These are phyloP conservation scores for Stephania japonica DNA, from an alignment of 164 flowering plant species.

Conservation along the genomic window DNA sequence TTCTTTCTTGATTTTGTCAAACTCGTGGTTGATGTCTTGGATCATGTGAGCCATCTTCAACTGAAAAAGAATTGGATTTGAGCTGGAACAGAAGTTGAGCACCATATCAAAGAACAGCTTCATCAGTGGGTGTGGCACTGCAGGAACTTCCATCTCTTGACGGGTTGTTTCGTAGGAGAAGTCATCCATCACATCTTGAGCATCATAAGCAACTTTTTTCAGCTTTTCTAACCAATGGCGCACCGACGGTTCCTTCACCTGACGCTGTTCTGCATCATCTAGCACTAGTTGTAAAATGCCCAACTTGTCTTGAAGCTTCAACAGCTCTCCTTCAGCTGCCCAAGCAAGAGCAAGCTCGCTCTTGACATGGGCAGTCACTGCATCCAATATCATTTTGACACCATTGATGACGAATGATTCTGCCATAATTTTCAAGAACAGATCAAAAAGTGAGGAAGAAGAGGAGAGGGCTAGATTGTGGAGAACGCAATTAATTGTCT, in stretches of 20 bases:
- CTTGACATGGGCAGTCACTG: not conserved
- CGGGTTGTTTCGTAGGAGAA: not conserved
- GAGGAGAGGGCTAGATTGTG: too few species aligned
- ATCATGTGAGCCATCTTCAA: conserved; percentile 1
- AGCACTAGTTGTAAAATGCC: not conserved
- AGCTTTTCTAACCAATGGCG: not conserved
- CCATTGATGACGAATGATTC: not conserved
- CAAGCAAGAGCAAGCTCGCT: not conserved
- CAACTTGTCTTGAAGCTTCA: not conserved
- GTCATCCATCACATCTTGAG: not conserved
- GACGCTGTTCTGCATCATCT: not conserved
- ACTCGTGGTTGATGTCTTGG: not conserved
- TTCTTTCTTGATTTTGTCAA: not conserved
- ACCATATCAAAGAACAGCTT: not conserved
- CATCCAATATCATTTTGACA: not conserved
- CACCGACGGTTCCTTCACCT: not conserved
- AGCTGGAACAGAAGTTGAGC: not conserved
- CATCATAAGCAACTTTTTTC: not conserved
- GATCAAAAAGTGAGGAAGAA: too few species aligned
- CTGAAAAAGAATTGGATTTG: not conserved
- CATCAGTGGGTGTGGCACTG: too few species aligned
- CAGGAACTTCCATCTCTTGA: not conserved
- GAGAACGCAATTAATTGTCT: too few species aligned
- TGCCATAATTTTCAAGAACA: not conserved
- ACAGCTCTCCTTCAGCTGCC: not conserved